These are phyloP conservation scores for Cryptococcus floricola DNA, from an alignment of 1,284 basidiomycete species.

Conservation along the genomic window DNA sequence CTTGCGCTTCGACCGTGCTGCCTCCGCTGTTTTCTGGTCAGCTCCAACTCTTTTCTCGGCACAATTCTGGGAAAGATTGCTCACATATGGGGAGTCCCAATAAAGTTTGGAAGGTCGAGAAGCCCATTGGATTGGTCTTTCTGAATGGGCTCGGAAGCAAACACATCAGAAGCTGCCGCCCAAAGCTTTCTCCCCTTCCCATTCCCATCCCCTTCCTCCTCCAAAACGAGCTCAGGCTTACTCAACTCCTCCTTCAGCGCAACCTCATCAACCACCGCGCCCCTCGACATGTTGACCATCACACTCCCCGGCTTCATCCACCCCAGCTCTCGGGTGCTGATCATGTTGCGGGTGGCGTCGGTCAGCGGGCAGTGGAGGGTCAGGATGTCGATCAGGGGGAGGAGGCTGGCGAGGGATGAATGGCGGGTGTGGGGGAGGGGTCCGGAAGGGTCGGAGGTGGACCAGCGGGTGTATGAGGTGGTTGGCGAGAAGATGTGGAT, in stretches of 20 bases:
- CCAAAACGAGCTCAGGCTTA: not conserved
- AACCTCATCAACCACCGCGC: conserved; percentile 49
- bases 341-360: conserved; percentile 43
- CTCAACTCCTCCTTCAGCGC: conserved; percentile 49
- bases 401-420: conserved; percentile 21
- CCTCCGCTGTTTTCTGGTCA: conserved; percentile 8
- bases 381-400: conserved; percentile 48
- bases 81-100: conserved; percentile 31
- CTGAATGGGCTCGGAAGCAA: conserved; percentile 39
- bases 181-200: conserved; percentile 36
- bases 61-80: not conserved
- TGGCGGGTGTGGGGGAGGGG: conserved; percentile 14
- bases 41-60: not conserved
- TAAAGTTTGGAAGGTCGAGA: conserved; percentile 23
- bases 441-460: conserved; percentile 18
- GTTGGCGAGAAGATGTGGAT: conserved; percentile 19
- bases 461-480: conserved; percentile 27
- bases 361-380: conserved; percentile 51
- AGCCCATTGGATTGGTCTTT: conserved; percentile 21
- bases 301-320: conserved; percentile 45
- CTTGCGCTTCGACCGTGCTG: conserved; percentile 19
- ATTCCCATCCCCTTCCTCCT: conserved; percentile 41
- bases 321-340: conserved; percentile 40
- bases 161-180: conserved; percentile 54
- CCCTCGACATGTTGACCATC: conserved; percentile 53